Evolutionary conservation across 1,284 basidiomycete species (phyloP).

Genomic region (Naganishia sp.): DNA sequence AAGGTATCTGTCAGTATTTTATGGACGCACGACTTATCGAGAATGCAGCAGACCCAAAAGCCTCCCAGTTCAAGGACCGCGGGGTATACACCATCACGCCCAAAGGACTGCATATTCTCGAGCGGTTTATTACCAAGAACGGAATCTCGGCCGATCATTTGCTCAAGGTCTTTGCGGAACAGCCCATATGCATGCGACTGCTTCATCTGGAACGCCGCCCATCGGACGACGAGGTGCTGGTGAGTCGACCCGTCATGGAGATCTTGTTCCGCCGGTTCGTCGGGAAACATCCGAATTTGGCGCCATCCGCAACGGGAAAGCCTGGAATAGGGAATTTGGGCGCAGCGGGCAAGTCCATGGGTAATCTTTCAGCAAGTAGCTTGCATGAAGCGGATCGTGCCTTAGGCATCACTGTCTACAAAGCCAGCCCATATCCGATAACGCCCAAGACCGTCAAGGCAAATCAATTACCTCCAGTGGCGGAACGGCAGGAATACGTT

Average conservation of each 20-base stretch:
- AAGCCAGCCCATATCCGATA: constrained; percentile 26
- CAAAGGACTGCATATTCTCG: constrained; percentile 96
- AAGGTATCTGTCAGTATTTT: constrained; percentile 98
- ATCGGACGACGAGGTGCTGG: constrained; percentile 94
- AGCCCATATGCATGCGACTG: constrained; percentile 97
- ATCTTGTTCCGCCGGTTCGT: constrained; percentile 93
- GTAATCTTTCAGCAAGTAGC: constrained; percentile 14
- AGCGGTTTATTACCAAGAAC: constrained; percentile 98
- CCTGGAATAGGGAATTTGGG: neutral
- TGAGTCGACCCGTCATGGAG: constrained; percentile 88
- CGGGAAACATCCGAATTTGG: constrained; percentile 75
- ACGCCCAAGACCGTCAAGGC: constrained; percentile 36
- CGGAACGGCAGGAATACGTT: constrained; percentile 62
- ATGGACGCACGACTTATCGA: constrained; percentile 98
- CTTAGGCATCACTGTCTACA: constrained; percentile 53
- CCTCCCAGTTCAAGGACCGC: constrained; percentile 92
- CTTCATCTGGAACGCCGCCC: constrained; percentile 91
- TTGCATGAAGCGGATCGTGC: constrained; percentile 55
- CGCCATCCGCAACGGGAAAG: constrained; percentile 28
- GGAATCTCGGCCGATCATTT: constrained; percentile 91
- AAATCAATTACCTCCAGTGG: constrained; percentile 18
- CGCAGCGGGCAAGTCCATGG: constrained; percentile 12
- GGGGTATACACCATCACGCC: constrained; percentile 94
- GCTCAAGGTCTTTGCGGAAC: constrained; percentile 81
- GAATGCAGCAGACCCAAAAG: constrained; percentile 86